Evolutionary conservation across 202 grass and related monocot genomes (phyloP).

Genomic region (Brachypodium distachyon): DNA sequence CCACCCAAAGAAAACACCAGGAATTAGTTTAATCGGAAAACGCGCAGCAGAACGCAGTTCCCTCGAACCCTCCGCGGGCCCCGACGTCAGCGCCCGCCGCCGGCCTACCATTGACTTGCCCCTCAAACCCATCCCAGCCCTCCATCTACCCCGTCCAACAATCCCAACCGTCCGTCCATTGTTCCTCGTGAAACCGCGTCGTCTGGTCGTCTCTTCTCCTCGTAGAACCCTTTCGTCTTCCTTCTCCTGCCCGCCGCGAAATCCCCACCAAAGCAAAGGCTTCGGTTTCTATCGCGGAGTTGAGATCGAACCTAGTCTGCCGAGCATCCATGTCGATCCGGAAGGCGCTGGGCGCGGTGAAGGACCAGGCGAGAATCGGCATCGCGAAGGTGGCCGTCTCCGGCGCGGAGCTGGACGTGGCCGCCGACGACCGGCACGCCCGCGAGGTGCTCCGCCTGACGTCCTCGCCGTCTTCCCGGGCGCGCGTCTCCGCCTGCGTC

Average conservation of each 20-base stretch:
- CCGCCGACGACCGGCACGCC: slow-evolving; percentile 48
- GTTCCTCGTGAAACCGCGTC: slow-evolving; percentile 25
- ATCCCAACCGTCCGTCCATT: neutral
- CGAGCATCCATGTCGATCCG: slow-evolving; percentile 72
- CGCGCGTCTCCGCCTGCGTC: slow-evolving; percentile 31
- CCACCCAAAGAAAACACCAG: neutral
- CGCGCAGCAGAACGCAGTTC: neutral
- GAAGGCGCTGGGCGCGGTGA: slow-evolving; percentile 67
- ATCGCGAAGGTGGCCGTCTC: slow-evolving; percentile 55
- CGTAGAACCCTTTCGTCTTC: neutral
- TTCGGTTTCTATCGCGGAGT: too few species aligned
- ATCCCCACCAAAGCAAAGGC: too few species aligned
- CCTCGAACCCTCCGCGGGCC: neutral
- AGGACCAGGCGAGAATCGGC: slow-evolving; percentile 76
- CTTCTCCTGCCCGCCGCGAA: too few species aligned
- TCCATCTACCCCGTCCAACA: neutral
- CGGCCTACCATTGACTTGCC: neutral
- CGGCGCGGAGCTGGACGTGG: slow-evolving; percentile 60
- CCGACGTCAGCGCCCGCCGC: neutral
- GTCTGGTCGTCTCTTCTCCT: neutral
- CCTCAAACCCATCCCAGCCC: neutral
- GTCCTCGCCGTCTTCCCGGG: slow-evolving; percentile 7
- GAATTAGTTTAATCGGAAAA: too few species aligned
- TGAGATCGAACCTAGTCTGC: too few species aligned
- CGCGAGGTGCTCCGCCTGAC: slow-evolving; percentile 46